Evolutionary conservation across 2,329 filamentous ascomycete species (phyloP).

Genomic region (Ceratocystis albifundus): DNA sequence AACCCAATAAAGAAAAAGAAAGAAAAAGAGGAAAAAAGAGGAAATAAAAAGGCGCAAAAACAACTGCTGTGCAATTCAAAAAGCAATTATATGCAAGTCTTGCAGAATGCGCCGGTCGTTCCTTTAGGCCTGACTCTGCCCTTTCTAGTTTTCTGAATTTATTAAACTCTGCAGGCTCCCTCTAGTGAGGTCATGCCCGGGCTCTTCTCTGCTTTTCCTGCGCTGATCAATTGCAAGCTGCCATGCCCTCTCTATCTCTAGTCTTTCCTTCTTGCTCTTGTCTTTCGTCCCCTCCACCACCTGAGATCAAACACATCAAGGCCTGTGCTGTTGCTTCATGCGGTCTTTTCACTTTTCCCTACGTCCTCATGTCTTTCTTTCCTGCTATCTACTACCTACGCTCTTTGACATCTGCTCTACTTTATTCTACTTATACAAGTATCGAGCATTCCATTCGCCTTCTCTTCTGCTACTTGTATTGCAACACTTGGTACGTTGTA

Average conservation of each 20-base stretch:
- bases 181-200: background rate
- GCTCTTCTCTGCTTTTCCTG: background rate
- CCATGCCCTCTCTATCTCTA: no score
- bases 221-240: background rate
- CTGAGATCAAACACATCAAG: background rate
- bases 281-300: background rate
- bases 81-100: background rate
- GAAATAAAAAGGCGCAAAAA: background rate
- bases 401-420: background rate
- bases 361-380: background rate
- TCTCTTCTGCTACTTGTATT: background rate
- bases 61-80: background rate
- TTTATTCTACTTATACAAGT: background rate
- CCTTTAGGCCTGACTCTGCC: background rate
- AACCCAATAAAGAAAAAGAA: background rate
- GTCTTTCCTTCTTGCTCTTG: constrained; percentile 1
- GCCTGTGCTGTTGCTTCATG: background rate
- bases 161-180: constrained; percentile 1
- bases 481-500: background rate
- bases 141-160: background rate
- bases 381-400: background rate
- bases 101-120: background rate
- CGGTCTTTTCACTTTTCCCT: no score
- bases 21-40: background rate
- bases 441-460: background rate